Percentiles rank a stretch among this genome's conserved stretches.
phyloP scores from a whole-genome alignment of 306 rosid species.

The Cicer chorassanicum region DNA sequence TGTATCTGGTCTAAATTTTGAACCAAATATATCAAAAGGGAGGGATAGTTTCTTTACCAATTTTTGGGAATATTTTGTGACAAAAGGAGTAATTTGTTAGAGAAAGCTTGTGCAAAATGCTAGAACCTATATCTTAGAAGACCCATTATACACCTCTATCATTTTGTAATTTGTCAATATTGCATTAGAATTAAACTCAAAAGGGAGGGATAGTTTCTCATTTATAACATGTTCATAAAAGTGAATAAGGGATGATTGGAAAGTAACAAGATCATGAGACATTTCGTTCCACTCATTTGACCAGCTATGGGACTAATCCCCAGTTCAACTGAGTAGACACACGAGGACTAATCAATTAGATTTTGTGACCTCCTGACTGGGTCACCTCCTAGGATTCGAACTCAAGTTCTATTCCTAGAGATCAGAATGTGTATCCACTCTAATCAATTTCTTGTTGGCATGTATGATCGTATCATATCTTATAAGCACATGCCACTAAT shows the following conservation, averaged over 20 bases:
- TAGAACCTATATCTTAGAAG: slow-evolving; percentile 1
- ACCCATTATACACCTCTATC: slow-evolving; percentile 1
- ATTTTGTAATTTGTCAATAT: slow-evolving; percentile 5
- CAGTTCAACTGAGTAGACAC: background rate
- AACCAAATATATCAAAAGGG: too few relatives aligned
- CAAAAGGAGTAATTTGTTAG: background rate
- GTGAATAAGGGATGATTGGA: background rate
- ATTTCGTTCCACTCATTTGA: background rate
- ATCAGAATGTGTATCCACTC: background rate
- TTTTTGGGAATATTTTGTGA: too few relatives aligned
- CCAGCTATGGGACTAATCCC: background rate
- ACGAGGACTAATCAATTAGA: background rate
- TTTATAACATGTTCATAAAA: background rate
- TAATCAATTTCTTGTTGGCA: background rate
- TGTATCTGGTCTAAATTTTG: too few relatives aligned
- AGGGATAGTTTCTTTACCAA: too few relatives aligned
- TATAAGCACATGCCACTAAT: background rate
- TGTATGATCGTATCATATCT: background rate
- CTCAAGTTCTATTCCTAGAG: background rate
- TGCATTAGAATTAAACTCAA: background rate
- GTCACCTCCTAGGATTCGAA: background rate
- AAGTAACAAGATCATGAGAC: background rate
- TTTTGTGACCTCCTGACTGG: background rate
- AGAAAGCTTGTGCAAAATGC: slow-evolving; percentile 15
- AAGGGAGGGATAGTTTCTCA: background rate